Percentiles rank a stretch among this genome's conserved stretches.
Conservation (phyloP, 768 basidiomycete genomes). For the Suillus clintonianus region DNA sequence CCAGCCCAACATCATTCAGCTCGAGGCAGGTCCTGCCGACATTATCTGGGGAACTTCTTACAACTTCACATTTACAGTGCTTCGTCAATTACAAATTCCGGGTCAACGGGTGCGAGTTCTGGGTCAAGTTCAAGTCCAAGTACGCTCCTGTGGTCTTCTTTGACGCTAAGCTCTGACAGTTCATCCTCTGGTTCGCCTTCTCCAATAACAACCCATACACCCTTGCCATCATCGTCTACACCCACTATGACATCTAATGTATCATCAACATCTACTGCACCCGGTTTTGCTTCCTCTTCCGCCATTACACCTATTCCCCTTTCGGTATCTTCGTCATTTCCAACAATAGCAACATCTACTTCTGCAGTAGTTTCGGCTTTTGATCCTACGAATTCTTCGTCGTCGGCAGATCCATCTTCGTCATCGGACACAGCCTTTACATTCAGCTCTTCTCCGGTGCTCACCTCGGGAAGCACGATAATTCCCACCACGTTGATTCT, state of each 20-base stretch:
- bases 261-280: neutral
- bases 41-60: neutral
- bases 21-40: neutral
- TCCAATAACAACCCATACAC: neutral
- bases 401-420: neutral
- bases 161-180: conserved; percentile 1
- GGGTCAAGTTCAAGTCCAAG: conserved; percentile 1
- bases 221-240: neutral
- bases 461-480: neutral
- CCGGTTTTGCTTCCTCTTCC: neutral
- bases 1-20: neutral
- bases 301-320: neutral
- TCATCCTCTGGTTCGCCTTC: neutral
- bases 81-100: neutral
- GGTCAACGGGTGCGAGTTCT: neutral
- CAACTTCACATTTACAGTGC: neutral
- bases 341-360: neutral
- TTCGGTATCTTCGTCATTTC: neutral
- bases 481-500: conserved; percentile 16
- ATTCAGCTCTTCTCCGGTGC: neutral
- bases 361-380: neutral
- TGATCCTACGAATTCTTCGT: neutral
- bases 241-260: neutral
- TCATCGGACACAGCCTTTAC: neutral
- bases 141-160: conserved; percentile 4